Conservation (phyloP, 768 basidiomycete species). For the Tricholoma flavovirens region DNA sequence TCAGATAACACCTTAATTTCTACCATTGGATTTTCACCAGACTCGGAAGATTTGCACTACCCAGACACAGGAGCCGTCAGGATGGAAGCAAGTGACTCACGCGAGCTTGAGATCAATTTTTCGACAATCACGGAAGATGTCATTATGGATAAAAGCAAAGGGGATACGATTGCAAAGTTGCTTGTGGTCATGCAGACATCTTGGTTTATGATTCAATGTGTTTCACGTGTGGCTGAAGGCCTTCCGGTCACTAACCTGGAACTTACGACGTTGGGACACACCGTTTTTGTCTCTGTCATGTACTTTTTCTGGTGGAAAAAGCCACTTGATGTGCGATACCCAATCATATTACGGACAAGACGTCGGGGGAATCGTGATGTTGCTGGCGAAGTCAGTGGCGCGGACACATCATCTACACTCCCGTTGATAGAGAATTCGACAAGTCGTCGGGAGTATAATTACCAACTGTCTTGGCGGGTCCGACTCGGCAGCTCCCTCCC, state of each 20-base stretch:
- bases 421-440: not conserved
- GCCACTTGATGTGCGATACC: conserved; percentile 10
- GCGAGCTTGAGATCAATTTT: too few relatives aligned
- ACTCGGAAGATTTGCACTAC: too few relatives aligned
- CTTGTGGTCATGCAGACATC: conserved; percentile 5
- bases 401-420: not conserved
- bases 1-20: too few relatives aligned
- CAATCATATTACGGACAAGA: too few relatives aligned
- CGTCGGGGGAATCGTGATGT: too few relatives aligned
- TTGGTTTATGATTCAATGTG: conserved; percentile 12
- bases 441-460: not conserved
- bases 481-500: too few relatives aligned
- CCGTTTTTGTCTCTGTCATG: conserved; percentile 7
- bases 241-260: conserved; percentile 15
- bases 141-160: conserved; percentile 14
- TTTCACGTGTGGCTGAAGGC: conserved; percentile 1
- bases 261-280: conserved; percentile 12
- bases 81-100: too few relatives aligned
- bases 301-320: conserved; percentile 18
- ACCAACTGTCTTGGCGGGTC: not conserved
- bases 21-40: too few relatives aligned
- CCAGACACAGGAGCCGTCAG: too few relatives aligned
- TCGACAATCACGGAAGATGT: conserved; percentile 7
- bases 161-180: conserved; percentile 10
- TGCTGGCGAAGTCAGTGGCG: not conserved